Evolutionary conservation across 352 stramenopile species (phyloP), one percentile per base, ranked within the genome.

Genomic region (Lagenidium giganteum): DNA sequence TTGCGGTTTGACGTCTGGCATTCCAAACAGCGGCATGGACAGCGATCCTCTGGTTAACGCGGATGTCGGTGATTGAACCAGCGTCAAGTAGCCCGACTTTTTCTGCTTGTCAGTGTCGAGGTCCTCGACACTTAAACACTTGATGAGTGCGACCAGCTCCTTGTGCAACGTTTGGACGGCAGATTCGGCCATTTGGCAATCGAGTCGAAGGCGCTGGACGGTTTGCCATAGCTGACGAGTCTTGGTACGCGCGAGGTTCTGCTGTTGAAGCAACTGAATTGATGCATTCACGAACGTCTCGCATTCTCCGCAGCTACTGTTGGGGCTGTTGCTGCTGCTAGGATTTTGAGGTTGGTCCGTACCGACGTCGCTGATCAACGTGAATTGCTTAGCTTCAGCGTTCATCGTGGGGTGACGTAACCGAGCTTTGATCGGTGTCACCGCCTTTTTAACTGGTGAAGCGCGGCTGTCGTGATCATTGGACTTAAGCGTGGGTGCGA

Each of bases 211-310:
- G 8, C 60, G 61, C 40, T 89, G 77, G 12, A 83, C 54, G 9
- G 61, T 68, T 29, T 64, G 67, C 74, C 77, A 90, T 8, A 90
- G 46, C 46, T 85, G 68, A 8, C 74, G 71, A 0, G 87, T 51
- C 35, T 57, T 60, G 38, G 85, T 67, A 1, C 66, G 70, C 23
- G 60, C 54, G 22, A 87, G 68, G 47, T 70, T 76, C 21, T 90
- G 79, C 7, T 80, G 38, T 42, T 87, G 67, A 31, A 84, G 40
- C 0, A 87, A 43, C 45, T 90, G 74, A 25, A 87, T 66, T 9
- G 74, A 87, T 12, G 70, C 70, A 27, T 69, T 69, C 12, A 87
- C 42, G 28, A 84, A 83, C 5, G 64, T 58, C 16, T 77, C 59
- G 11, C 54, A 62, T n/a, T n/a, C n/a, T n/a, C n/a, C 22, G 33